phyloP scores from a whole-genome alignment of 176 grass and related monocot genomes.

The Melocanna baccifera region DNA sequence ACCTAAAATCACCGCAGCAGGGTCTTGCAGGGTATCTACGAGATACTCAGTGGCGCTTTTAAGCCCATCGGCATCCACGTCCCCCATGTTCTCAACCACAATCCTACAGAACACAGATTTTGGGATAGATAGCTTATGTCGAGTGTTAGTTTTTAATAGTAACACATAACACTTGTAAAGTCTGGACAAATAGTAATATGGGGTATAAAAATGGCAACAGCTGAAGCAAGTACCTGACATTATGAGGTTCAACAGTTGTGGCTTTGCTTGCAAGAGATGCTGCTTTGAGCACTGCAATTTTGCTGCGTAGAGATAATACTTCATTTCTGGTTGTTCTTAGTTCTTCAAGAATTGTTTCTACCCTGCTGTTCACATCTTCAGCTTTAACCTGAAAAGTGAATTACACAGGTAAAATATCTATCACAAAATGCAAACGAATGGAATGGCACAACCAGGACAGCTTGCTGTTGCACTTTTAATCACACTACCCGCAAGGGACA shows the following conservation, averaged over 20 bases:
- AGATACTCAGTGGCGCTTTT: conserved; percentile 82
- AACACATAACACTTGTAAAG: background rate
- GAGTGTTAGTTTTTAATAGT: background rate
- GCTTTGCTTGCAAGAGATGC: conserved; percentile 57
- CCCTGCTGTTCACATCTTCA: conserved; percentile 80
- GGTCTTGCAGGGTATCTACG: conserved; percentile 67
- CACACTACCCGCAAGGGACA: background rate
- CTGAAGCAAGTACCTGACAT: conserved; percentile 58
- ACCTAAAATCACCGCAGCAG: conserved; percentile 73
- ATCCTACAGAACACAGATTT: conserved; percentile 40
- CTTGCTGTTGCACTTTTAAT: background rate
- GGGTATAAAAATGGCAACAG: background rate
- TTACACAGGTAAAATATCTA: background rate
- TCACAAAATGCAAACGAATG: background rate
- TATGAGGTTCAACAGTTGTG: conserved; percentile 43
- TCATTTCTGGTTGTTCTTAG: conserved; percentile 80
- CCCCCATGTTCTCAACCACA: conserved; percentile 85
- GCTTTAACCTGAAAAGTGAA: conserved; percentile 72
- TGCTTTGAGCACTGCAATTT: conserved; percentile 89
- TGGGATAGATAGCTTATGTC: background rate
- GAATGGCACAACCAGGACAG: background rate
- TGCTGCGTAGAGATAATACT: conserved; percentile 69
- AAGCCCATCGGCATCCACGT: conserved; percentile 75
- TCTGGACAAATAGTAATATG: background rate
- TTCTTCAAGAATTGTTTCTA: conserved; percentile 77